These are phyloP conservation scores for Wickerhamomyces queroliae DNA, from an alignment of 805 yeast species.

Conservation along the genomic window DNA sequence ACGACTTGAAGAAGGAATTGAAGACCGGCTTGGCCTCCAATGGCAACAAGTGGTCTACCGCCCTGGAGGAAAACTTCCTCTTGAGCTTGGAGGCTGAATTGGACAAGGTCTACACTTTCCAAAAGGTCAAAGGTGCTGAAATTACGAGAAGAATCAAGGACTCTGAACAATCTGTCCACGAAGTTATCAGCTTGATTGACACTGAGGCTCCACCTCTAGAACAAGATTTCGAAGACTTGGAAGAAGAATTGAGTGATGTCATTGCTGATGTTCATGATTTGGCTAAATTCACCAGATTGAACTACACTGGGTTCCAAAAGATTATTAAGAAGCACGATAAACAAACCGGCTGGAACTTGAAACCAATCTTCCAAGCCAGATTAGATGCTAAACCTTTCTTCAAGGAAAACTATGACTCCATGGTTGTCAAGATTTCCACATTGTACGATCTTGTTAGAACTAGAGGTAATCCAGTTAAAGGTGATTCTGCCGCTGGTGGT, in stretches of 20 bases:
- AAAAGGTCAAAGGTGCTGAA: constrained; percentile 82
- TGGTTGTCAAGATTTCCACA: constrained; percentile 85
- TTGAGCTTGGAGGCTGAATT: constrained; percentile 71
- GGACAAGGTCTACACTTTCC: constrained; percentile 90
- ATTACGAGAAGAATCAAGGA: constrained; percentile 80
- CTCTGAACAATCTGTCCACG: constrained; percentile 65
- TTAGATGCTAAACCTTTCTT: constrained; percentile 92
- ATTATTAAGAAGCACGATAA: constrained; percentile 96
- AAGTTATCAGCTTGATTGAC: constrained; percentile 53
- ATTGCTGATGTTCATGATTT: constrained; percentile 97
- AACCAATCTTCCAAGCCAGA: constrained; percentile 90
- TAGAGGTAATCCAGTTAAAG: constrained; percentile 90
- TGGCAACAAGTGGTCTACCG: constrained; percentile 63
- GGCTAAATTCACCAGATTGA: constrained; percentile 87
- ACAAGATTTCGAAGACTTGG: constrained; percentile 66
- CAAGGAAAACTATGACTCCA: constrained; percentile 86
- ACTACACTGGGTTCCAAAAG: constrained; percentile 96
- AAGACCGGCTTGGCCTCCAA: constrained; percentile 60
- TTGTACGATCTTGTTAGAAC: constrained; percentile 92
- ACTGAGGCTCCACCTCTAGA: constrained; percentile 46
- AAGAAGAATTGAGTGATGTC: constrained; percentile 75
- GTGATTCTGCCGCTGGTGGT: constrained; percentile 98
- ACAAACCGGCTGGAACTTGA: constrained; percentile 69
- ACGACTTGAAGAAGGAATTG: constrained; percentile 79
- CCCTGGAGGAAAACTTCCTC: constrained; percentile 77